Percentiles rank a stretch among this genome's conserved stretches.
These are phyloP conservation scores for Fusarium nanum DNA, from an alignment of 2,329 filamentous ascomycete species.

Conservation along the genomic window DNA sequence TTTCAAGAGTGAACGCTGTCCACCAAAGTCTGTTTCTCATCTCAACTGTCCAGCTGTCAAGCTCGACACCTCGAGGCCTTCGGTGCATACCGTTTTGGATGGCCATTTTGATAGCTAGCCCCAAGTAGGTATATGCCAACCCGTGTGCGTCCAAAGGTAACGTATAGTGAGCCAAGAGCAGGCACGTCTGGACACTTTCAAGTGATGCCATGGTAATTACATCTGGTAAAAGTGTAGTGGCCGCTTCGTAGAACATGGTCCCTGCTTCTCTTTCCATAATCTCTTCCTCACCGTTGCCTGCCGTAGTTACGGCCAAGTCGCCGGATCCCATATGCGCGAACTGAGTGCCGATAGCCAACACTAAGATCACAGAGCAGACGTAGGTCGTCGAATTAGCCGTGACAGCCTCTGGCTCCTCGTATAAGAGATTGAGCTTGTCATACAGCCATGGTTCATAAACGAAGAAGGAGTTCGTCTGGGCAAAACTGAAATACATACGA, in stretches of 20 bases:
- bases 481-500: not conserved
- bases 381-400: not conserved
- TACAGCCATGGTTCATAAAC: not conserved
- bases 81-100: conserved; percentile 1
- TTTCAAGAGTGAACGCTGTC: not conserved
- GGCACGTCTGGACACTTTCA: not conserved
- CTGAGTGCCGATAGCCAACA: not conserved
- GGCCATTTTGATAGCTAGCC: not conserved
- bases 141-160: not conserved
- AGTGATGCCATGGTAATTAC: not conserved
- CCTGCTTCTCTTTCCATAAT: not conserved
- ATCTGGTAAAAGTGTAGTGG: not conserved
- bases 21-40: not conserved
- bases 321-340: not conserved
- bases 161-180: not conserved
- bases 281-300: not conserved
- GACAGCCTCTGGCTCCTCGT: not conserved
- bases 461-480: conserved; percentile 1
- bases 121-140: not conserved
- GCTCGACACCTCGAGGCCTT: not conserved
- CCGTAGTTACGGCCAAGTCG: not conserved
- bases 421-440: not conserved
- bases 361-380: not conserved
- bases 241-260: not conserved
- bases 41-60: not conserved